These are phyloP conservation scores for Zygotorulaspora chibaensis DNA, from an alignment of 805 yeast genomes.

Conservation along the genomic window DNA sequence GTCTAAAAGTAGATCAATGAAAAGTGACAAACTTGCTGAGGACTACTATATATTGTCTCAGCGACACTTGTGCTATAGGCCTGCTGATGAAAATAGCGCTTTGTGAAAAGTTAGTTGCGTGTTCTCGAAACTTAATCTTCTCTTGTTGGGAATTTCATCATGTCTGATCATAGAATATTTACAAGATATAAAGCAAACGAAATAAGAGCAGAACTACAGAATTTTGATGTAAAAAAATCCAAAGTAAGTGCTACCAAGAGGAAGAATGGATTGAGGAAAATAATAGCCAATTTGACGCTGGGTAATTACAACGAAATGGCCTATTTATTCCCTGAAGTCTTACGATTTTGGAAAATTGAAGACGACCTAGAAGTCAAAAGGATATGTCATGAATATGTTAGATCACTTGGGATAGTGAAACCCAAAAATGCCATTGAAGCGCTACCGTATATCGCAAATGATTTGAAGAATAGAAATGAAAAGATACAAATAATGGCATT, in stretches of 20 bases:
- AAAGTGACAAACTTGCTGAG: too few relatives aligned
- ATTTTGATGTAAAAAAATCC: constrained; percentile 39
- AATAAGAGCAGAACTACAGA: constrained; percentile 32
- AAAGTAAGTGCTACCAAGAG: constrained; percentile 35
- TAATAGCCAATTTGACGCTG: constrained; percentile 78
- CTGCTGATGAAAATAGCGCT: too few relatives aligned
- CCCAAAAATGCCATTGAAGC: constrained; percentile 55
- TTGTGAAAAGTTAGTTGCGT: background rate
- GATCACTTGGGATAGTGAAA: constrained; percentile 54
- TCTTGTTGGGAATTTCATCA: constrained; percentile 1
- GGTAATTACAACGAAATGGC: constrained; percentile 71
- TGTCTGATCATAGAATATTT: constrained; percentile 33
- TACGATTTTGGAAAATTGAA: constrained; percentile 46
- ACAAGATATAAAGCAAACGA: constrained; percentile 35
- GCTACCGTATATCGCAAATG: constrained; percentile 51
- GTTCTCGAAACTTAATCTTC: background rate
- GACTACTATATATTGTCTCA: too few relatives aligned
- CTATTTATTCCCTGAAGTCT: constrained; percentile 58
- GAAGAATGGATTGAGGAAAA: constrained; percentile 57
- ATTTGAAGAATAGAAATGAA: constrained; percentile 47
- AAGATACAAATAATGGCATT: constrained; percentile 56
- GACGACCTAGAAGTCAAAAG: constrained; percentile 68
- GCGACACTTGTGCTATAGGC: too few relatives aligned
- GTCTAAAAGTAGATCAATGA: too few relatives aligned
- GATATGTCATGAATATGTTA: constrained; percentile 63